Evolutionary conservation across 1,284 basidiomycete species (phyloP).

Genomic region (Rhodotorula sp.): DNA sequence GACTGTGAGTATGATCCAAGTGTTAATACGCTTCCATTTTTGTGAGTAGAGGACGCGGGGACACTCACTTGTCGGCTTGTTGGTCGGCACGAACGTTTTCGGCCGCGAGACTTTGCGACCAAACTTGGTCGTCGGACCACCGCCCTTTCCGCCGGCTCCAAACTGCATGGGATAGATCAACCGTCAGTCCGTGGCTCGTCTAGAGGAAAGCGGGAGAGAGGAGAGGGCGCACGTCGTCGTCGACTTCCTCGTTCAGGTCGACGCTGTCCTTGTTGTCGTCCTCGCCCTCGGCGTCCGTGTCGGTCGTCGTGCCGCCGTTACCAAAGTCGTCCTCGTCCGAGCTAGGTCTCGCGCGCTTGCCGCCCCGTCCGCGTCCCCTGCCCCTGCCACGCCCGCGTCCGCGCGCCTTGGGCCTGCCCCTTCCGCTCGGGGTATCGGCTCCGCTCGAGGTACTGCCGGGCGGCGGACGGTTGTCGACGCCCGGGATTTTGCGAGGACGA

Average conservation of each 20-base stretch:
- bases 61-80: conserved; percentile 34
- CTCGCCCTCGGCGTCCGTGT: conserved; percentile 12
- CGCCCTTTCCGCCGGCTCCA: conserved; percentile 6
- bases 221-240: conserved; percentile 31
- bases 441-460: conserved; percentile 1
- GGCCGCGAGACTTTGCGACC: conserved; percentile 39
- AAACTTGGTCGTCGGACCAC: conserved; percentile 32
- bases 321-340: conserved; percentile 33
- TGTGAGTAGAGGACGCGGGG: neutral
- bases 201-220: too few relatives aligned
- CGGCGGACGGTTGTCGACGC: conserved; percentile 20
- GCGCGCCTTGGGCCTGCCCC: conserved; percentile 20
- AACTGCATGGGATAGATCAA: conserved; percentile 1
- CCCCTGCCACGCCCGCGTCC: conserved; percentile 18
- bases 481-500: conserved; percentile 36
- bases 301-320: conserved; percentile 12
- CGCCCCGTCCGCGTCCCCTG: conserved; percentile 17
- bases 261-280: conserved; percentile 13
- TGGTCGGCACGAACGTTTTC: conserved; percentile 36
- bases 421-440: conserved; percentile 6
- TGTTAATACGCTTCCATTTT: neutral
- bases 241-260: conserved; percentile 35
- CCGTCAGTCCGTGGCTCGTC: neutral
- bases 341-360: conserved; percentile 24
- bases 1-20: conserved; percentile 2